A percentile compares a stretch with the other conserved stretches of the same genome.
Conservation (phyloP, 441 rosid genomes). For the Kokia cookei region DNA sequence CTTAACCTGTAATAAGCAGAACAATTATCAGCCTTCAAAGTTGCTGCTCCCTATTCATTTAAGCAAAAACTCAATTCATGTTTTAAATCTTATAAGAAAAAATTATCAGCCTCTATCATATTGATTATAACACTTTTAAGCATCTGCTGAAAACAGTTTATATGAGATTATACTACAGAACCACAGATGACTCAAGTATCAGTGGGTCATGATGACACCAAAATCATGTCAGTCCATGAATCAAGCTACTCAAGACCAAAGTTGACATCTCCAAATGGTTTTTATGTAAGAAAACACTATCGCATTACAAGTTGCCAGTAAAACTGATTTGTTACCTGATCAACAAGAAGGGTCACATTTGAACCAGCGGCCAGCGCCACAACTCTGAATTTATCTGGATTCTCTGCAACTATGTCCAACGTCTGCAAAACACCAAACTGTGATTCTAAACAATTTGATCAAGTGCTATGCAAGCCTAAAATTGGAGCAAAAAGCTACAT, state of each 20-base stretch:
- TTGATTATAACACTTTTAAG: background rate
- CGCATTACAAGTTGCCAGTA: background rate
- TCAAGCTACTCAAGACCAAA: background rate
- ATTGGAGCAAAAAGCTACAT: background rate
- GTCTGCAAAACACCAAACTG: slow-evolving; percentile 48
- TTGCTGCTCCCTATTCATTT: background rate
- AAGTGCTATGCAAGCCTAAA: background rate
- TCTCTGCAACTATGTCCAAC: slow-evolving; percentile 81
- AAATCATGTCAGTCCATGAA: background rate
- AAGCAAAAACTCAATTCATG: background rate
- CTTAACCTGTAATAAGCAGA: slow-evolving; percentile 48
- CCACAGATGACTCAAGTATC: background rate
- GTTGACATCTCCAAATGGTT: background rate
- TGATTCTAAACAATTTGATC: slow-evolving; percentile 3
- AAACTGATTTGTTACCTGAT: slow-evolving; percentile 48
- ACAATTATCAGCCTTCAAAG: background rate
- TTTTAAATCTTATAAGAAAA: background rate
- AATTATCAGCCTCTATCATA: background rate
- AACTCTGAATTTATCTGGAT: slow-evolving; percentile 79
- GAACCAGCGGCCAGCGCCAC: slow-evolving; percentile 97
- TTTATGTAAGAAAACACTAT: background rate
- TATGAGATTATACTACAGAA: background rate
- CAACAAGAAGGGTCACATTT: slow-evolving; percentile 85
- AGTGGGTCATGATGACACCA: background rate
- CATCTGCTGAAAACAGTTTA: background rate